Conservation (phyloP, 2,329 filamentous ascomycete species). For the Ophiosphaerella herpotricha region DNA sequence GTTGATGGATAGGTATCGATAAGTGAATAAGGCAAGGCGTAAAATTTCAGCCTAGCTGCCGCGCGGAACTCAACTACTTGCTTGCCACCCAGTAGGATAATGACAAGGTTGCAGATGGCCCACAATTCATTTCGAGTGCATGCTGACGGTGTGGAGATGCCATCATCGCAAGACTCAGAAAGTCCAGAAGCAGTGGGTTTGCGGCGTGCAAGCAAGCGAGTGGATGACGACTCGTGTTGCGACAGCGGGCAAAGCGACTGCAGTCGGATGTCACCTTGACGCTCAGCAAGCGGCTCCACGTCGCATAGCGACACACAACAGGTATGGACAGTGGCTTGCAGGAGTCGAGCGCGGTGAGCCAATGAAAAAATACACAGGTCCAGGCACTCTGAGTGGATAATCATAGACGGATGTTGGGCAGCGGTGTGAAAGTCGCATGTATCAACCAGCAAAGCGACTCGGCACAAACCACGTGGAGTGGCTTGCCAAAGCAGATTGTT, state of each 20-base stretch:
- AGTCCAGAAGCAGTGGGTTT: constrained; percentile 28
- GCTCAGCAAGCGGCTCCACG: constrained; percentile 21
- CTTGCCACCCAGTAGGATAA: constrained; percentile 23
- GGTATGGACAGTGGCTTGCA: constrained; percentile 25
- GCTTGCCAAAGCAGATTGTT: too few relatives aligned
- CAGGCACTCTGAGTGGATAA: constrained; percentile 13
- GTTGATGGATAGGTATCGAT: constrained; percentile 35
- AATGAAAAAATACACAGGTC: constrained; percentile 12
- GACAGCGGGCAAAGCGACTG: constrained; percentile 10
- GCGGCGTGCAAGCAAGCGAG: constrained; percentile 18
- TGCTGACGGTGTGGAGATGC: constrained; percentile 26
- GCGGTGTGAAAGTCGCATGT: not conserved
- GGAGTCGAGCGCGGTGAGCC: constrained; percentile 21
- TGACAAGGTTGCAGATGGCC: constrained; percentile 20
- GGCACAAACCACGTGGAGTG: too few relatives aligned
- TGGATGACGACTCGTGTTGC: constrained; percentile 18
- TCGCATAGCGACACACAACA: constrained; percentile 24
- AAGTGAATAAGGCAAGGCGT: constrained; percentile 38
- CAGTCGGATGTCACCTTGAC: constrained; percentile 25
- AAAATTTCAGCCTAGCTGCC: constrained; percentile 29
- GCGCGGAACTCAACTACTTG: constrained; percentile 20
- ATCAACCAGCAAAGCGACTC: not conserved
- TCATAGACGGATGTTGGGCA: not conserved
- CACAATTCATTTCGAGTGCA: constrained; percentile 42
- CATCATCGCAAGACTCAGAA: constrained; percentile 12